Evolutionary conservation across 1,284 basidiomycete species (phyloP).

Genomic region (Rhodotorula sp.): DNA sequence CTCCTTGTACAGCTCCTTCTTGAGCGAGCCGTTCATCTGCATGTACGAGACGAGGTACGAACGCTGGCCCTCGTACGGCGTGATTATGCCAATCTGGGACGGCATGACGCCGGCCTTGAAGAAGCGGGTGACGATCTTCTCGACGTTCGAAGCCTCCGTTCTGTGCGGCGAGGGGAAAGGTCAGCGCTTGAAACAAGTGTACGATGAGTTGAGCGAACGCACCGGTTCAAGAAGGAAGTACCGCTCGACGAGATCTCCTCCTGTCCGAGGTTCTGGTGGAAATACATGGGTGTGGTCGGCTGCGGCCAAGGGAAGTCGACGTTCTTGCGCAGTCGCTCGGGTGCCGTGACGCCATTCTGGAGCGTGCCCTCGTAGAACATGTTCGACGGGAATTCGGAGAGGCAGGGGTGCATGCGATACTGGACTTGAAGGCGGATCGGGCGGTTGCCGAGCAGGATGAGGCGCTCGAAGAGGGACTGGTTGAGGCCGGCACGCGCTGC

Average conservation of each 20-base stretch:
- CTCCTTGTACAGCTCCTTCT: conserved; percentile 99
- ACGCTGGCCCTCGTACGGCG: conserved; percentile 98
- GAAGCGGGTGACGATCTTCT: conserved; percentile 99
- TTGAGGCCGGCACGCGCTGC: conserved; percentile 95
- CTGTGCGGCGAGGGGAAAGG: conserved; percentile 54
- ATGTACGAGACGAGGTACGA: conserved; percentile 99
- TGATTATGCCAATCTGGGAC: conserved; percentile 94
- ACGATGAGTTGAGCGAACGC: conserved; percentile 26
- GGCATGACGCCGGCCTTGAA: conserved; percentile 98
- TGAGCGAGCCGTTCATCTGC: conserved; percentile 96
- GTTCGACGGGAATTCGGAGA: conserved; percentile 98
- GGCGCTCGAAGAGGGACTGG: conserved; percentile 94
- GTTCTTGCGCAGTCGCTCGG: conserved; percentile 92
- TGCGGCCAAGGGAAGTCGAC: conserved; percentile 99
- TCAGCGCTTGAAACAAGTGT: conserved; percentile 7
- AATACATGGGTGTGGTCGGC: conserved; percentile 98
- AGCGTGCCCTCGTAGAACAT: conserved; percentile 99
- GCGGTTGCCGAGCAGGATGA: conserved; percentile 90
- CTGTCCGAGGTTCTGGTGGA: conserved; percentile 98
- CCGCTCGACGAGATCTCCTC: conserved; percentile 99
- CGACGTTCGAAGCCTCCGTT: conserved; percentile 97
- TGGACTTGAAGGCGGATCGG: conserved; percentile 98
- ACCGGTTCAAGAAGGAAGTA: conserved; percentile 96
- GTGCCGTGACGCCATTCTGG: conserved; percentile 98
- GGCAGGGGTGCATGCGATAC: conserved; percentile 99